Evolutionary conservation across 495 filamentous ascomycete genomes (phyloP).

Genomic region (Beverwykella pulmonaria): DNA sequence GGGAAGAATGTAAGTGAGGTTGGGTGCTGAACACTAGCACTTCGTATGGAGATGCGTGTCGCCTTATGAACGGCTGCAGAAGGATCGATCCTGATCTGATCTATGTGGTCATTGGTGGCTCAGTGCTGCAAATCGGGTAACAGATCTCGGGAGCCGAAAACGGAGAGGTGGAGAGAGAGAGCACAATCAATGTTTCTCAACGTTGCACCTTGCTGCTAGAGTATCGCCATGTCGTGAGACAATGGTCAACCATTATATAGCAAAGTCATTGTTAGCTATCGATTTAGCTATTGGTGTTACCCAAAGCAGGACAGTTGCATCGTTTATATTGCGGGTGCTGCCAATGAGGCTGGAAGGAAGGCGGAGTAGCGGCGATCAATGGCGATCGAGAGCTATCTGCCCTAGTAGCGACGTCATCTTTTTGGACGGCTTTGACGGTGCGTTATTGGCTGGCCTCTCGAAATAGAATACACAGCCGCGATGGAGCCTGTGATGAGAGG

Average conservation of each 20-base stretch:
- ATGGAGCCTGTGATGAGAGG: background rate
- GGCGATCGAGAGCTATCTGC: too few species aligned
- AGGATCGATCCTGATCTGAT: background rate
- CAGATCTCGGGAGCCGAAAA: background rate
- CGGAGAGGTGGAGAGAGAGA: background rate
- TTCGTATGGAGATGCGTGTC: background rate
- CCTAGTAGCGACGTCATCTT: background rate
- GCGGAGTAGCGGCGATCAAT: background rate
- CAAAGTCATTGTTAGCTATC: background rate
- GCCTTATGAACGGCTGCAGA: background rate
- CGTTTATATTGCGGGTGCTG: background rate
- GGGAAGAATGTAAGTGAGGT: background rate
- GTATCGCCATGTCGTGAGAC: background rate
- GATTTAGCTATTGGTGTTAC: background rate
- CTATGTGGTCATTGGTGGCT: background rate
- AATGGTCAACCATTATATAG: background rate
- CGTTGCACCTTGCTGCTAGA: background rate
- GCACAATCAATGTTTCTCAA: background rate
- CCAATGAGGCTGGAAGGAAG: background rate
- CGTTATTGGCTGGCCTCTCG: background rate
- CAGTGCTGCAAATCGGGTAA: background rate
- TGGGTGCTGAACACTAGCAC: background rate
- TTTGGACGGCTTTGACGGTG: background rate
- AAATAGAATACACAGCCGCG: background rate
- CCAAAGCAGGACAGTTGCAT: background rate